Percentiles rank a stretch among this genome's conserved stretches.
Evolutionary conservation across 2,329 filamentous ascomycete genomes (phyloP).

Genomic region (Moelleriella libera): DNA sequence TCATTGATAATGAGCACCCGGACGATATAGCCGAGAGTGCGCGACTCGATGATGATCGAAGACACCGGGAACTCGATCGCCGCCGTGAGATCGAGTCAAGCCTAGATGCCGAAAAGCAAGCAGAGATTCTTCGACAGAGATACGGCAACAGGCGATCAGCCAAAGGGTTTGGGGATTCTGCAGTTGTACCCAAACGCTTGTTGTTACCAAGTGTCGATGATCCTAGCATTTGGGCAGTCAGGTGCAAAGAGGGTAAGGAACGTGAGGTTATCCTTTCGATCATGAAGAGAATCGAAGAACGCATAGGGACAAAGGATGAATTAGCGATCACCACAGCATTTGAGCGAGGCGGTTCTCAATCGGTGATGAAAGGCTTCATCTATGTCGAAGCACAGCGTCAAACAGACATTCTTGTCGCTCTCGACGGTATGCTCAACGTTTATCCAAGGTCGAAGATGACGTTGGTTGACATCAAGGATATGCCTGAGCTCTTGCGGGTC

Average conservation of each 20-base stretch:
- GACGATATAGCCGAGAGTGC: conserved; percentile 75
- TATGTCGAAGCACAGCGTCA: conserved; percentile 87
- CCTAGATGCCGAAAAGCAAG: conserved; percentile 87
- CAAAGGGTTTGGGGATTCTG: conserved; percentile 53
- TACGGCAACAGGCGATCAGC: conserved; percentile 61
- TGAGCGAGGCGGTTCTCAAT: conserved; percentile 65
- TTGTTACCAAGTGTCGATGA: conserved; percentile 89
- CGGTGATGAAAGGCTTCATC: conserved; percentile 82
- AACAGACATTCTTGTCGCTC: conserved; percentile 68
- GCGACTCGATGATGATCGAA: conserved; percentile 74
- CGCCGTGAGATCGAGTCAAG: conserved; percentile 76
- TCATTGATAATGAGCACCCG: conserved; percentile 79
- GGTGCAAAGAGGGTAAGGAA: conserved; percentile 92
- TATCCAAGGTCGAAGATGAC: conserved; percentile 81
- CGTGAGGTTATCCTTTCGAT: conserved; percentile 78
- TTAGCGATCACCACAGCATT: conserved; percentile 82
- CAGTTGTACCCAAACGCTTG: conserved; percentile 70
- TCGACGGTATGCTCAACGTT: conserved; percentile 77
- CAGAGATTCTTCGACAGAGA: conserved; percentile 70
- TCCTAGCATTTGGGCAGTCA: conserved; percentile 87
- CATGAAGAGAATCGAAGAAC: conserved; percentile 78
- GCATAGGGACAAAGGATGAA: conserved; percentile 62
- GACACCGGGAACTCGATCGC: conserved; percentile 88
- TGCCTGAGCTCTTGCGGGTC: conserved; percentile 88
- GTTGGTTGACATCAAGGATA: conserved; percentile 89